phyloP scores from a whole-genome alignment of 1,139 yeast species.

The Blastobotrys aristatus region DNA sequence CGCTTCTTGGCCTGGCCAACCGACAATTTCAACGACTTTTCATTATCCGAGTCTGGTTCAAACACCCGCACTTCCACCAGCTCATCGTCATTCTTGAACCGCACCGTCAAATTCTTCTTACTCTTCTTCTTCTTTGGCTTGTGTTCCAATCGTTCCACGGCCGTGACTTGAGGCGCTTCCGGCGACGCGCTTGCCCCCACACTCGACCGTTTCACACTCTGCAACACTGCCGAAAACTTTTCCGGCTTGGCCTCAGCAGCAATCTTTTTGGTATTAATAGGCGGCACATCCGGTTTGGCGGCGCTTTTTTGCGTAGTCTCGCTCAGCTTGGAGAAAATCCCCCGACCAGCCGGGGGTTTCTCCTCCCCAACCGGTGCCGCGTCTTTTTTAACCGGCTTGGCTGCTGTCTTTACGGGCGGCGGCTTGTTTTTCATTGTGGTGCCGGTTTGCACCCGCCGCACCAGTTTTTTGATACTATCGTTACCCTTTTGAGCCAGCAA shows the following conservation, averaged over 20 bases:
- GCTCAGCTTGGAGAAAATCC: not conserved
- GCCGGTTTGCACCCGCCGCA: not conserved
- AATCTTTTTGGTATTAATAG: conserved; percentile 4
- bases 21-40: conserved; percentile 20
- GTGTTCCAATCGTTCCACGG: no score
- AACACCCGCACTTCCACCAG: conserved; percentile 40
- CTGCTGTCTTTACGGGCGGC: no score
- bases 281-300: conserved; percentile 5
- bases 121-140: conserved; percentile 15
- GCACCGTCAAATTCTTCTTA: conserved; percentile 32
- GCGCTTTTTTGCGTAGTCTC: not conserved
- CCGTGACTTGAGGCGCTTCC: not conserved
- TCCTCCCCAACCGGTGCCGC: not conserved
- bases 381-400: not conserved
- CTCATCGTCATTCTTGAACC: conserved; percentile 33
- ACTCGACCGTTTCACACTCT: not conserved
- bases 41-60: conserved; percentile 39
- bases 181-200: not conserved
- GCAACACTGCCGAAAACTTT: conserved; percentile 4
- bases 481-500: conserved; percentile 21
- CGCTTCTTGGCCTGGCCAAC: conserved; percentile 26
- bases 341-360: not conserved
- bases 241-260: not conserved
- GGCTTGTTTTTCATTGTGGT: no score
- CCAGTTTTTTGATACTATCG: not conserved